phyloP scores from a whole-genome alignment of 2,329 filamentous ascomycete species.

The Colletotrichum musae region DNA sequence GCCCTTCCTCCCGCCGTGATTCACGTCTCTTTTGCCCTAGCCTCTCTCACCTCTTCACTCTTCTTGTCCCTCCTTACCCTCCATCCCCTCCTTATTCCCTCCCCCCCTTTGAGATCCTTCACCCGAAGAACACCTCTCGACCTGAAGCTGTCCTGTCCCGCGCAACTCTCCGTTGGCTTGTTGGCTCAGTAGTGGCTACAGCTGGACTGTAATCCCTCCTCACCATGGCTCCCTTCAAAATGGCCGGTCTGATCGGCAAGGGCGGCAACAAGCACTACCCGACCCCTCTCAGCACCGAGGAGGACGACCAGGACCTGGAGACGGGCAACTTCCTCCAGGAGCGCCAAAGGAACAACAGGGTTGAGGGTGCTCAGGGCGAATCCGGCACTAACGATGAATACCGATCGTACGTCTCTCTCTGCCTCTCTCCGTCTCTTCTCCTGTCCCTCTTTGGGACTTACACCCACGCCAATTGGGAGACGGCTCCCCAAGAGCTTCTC shows the following conservation, averaged over 20 bases:
- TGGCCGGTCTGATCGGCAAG: conserved; percentile 41
- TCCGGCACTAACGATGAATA: conserved; percentile 38
- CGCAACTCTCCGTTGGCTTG: conserved; percentile 25
- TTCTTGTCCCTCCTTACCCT: conserved; percentile 32
- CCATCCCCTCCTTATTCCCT: conserved; percentile 20
- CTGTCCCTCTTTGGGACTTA: neutral
- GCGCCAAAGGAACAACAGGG: conserved; percentile 40
- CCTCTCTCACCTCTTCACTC: conserved; percentile 33
- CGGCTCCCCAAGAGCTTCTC: neutral
- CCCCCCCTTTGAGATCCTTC: neutral
- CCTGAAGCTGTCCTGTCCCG: conserved; percentile 25
- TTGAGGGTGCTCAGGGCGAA: conserved; percentile 37
- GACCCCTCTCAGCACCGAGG: conserved; percentile 38
- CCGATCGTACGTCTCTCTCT: conserved; percentile 38
- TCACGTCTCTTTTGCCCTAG: conserved; percentile 10
- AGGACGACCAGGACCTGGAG: conserved; percentile 41
- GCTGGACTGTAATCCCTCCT: conserved; percentile 41
- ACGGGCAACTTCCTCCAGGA: conserved; percentile 42
- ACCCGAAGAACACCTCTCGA: conserved; percentile 22
- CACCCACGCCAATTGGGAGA: neutral
- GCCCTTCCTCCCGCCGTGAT: conserved; percentile 39
- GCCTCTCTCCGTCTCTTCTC: conserved; percentile 1
- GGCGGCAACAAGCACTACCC: conserved; percentile 42
- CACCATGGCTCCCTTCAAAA: conserved; percentile 40
- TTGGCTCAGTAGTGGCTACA: conserved; percentile 35